Evolutionary conservation across 2,329 filamentous ascomycete species (phyloP), one percentile per base, ranked within the genome.

Genomic region (Chaetothyriales sp.): DNA sequence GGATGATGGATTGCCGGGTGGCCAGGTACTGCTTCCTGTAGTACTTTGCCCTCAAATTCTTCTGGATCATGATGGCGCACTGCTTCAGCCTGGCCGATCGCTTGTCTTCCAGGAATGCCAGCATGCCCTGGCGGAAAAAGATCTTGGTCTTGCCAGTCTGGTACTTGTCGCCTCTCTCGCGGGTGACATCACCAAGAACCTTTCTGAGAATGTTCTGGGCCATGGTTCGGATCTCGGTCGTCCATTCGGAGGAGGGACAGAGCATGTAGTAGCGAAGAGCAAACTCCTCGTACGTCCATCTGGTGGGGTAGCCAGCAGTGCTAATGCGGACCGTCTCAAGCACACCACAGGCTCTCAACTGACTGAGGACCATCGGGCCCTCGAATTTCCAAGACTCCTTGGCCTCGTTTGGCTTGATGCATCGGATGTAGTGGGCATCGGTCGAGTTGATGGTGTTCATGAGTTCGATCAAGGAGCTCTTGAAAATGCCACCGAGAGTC

Each of bases 231-330:
- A 98, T 95, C 66, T 96, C 89, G 0, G 87, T 82, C 3, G 89
- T 95, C 90, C 92, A 96, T 61, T 86, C 78, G 18, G 76, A 75
- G 3, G 92, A 96, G 48, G 83, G 87, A 46, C 95, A 86, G 56
- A 98, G 75, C 87, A 98, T 95, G 73, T 98, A 98, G 72, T 98
- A 98, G 54, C 92, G 81, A 53, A 95, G 74, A 18, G 92, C 92
- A 67, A 98, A 98, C 65, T 98, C 92, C 64, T 98, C 92, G 64
- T 95, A 98, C 0, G 92, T 96, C 93, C 92, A 98, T 65, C 92
- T 78, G 45, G 92, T 96, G 15, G 92, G 92, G 64, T 98, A 98
- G 55, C 92, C 92, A 57, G 92, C 92, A 65, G 86, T 93, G 71
- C 88, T 95, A 68, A 98, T 98, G 65, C 92, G 82, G 51, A 98